These are phyloP conservation scores for Bruguiera parviflora DNA, from an alignment of 345 rosid species.

Conservation along the genomic window DNA sequence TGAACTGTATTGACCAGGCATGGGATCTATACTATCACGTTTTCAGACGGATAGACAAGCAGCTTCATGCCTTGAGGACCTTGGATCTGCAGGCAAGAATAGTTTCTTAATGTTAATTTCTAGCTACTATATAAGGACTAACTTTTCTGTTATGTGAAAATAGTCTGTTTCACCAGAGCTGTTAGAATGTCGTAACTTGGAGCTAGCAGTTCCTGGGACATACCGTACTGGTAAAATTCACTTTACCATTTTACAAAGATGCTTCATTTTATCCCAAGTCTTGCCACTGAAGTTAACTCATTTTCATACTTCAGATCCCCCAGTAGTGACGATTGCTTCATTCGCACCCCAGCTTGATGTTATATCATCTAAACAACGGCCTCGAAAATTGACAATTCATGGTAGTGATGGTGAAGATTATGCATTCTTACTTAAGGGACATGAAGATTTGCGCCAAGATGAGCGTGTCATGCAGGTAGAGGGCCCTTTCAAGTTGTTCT, in stretches of 20 bases:
- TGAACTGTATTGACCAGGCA: constrained; percentile 57
- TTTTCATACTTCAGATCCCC: constrained; percentile 50
- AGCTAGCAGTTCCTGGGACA: constrained; percentile 99
- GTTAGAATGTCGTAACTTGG: constrained; percentile 74
- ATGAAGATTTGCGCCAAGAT: constrained; percentile 98
- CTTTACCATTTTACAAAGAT: constrained; percentile 9
- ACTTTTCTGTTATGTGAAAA: constrained; percentile 18
- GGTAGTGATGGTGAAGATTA: constrained; percentile 93
- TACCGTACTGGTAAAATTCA: constrained; percentile 70
- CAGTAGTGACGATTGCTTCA: constrained; percentile 85
- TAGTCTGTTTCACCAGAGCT: constrained; percentile 98
- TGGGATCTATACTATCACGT: constrained; percentile 98
- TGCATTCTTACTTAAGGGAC: constrained; percentile 93
- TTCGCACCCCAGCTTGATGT: constrained; percentile 90
- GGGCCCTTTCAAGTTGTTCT: neutral
- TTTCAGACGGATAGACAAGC: constrained; percentile 93
- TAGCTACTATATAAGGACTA: constrained; percentile 11
- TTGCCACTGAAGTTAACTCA: neutral
- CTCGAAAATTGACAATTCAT: constrained; percentile 90
- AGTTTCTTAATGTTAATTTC: constrained; percentile 12
- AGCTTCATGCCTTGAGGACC: constrained; percentile 84
- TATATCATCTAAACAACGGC: constrained; percentile 92
- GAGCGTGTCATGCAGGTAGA: constrained; percentile 99
- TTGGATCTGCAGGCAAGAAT: constrained; percentile 82
- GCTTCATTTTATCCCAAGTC: constrained; percentile 2